Conservation (phyloP, 441 rosid genomes). For the Gossypium trilobum region DNA sequence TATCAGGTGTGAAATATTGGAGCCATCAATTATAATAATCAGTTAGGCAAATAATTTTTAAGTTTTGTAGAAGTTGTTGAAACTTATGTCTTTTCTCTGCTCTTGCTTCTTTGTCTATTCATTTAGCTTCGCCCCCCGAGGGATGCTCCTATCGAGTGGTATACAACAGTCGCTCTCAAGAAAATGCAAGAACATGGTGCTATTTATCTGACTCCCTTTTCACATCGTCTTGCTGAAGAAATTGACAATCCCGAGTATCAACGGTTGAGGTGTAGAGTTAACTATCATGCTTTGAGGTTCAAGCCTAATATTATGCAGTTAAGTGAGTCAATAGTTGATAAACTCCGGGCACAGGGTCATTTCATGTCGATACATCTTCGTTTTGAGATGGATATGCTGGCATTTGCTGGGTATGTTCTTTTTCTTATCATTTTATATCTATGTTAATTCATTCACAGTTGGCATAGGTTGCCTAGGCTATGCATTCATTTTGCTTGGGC, state of each 20-base stretch:
- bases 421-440: slow-evolving; percentile 5
- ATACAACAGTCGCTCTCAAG: slow-evolving; percentile 62
- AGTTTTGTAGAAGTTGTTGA: not conserved
- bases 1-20: slow-evolving; percentile 60
- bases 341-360: slow-evolving; percentile 83
- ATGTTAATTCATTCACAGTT: not conserved
- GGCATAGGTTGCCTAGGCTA: not conserved
- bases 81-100: slow-evolving; percentile 6
- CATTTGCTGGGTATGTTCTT: slow-evolving; percentile 83
- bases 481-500: not conserved
- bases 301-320: slow-evolving; percentile 86
- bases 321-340: slow-evolving; percentile 78
- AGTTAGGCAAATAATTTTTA: not conserved
- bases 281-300: slow-evolving; percentile 81
- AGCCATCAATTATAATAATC: not conserved
- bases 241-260: slow-evolving; percentile 80
- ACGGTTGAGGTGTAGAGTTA: slow-evolving; percentile 79
- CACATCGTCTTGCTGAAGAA: slow-evolving; percentile 95
- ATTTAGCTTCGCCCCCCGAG: slow-evolving; percentile 74
- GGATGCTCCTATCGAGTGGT: slow-evolving; percentile 90
- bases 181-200: slow-evolving; percentile 92
- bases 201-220: slow-evolving; percentile 87
- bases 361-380: slow-evolving; percentile 98
- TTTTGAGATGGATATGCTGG: slow-evolving; percentile 97
- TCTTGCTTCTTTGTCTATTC: slow-evolving; percentile 8